Base-by-base conservation (phyloP, 352 stramenopile species). In the Phytophthora tentaculata region DNA sequence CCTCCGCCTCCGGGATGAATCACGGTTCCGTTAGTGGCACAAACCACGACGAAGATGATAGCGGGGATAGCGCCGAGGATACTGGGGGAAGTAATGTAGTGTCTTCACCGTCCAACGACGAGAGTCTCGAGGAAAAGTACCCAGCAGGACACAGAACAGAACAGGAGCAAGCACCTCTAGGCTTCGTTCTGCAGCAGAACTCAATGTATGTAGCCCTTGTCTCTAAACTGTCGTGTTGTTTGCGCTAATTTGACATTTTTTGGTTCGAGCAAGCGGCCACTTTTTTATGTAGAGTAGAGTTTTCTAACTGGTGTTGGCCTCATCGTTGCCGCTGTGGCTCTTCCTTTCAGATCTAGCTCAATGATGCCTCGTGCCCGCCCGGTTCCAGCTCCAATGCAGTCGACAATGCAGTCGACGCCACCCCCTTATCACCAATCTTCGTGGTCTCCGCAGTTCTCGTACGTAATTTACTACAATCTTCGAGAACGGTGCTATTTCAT, bases 161-260 rank as follows among this genome's bases (percentile, higher is more conserved):
- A 26, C 48, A 74, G 23, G 17, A 67, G 23, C 32, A 62, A 14
- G 8, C 29, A 76, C n/a, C 26, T 52, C 28, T 44, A 66, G 47
- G 9, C 23, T 10, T 49, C 17, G 23, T 22, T 35, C 61, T 61
- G 35, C 67, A 66, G 51, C 52, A 41, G 29, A 44, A 56, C 22
- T 44, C 62, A 59, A 69, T 66, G 69, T 73, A 76, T 51, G 63
- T 35, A 51, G 8, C 47, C 24, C 35, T 48, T 43, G 3, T 52
- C 45, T 24, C 32, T 67, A 54, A 20, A 55, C 43, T 64, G 17
- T 23, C 39, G 17, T 60, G 35, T 57, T 54, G 49, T 24, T 20
- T 61, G 50, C n/a, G 26, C 37, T 60, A 66, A 65, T 43, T 20
- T n/a, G 5, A 17, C 8, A 16, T 12, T 7, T 55, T 24, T 49